These are phyloP conservation scores for Kazachstania taianensis DNA, from an alignment of 805 yeast genomes.

Conservation along the genomic window DNA sequence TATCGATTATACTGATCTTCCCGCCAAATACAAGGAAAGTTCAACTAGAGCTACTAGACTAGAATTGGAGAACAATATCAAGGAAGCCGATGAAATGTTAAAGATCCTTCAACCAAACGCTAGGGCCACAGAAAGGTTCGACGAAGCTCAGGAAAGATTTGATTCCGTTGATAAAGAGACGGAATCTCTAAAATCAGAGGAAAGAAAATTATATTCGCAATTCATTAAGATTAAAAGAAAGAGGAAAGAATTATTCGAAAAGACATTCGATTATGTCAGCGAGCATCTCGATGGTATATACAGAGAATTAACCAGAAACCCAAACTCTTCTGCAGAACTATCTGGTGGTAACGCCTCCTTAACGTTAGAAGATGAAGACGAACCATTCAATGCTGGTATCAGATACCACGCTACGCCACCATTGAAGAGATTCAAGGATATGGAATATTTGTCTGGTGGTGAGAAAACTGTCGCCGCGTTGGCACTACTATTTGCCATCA, in stretches of 20 bases:
- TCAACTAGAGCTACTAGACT: conserved; percentile 21
- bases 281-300: conserved; percentile 64
- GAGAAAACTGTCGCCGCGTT: conserved; percentile 95
- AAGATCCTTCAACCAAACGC: conserved; percentile 60
- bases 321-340: conserved; percentile 47
- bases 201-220: conserved; percentile 41
- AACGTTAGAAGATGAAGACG: conserved; percentile 79
- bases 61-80: conserved; percentile 33
- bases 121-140: conserved; percentile 67
- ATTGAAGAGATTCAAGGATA: conserved; percentile 81
- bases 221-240: conserved; percentile 50
- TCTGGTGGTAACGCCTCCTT: conserved; percentile 91
- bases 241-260: conserved; percentile 55
- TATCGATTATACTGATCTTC: conserved; percentile 43
- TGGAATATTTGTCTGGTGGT: conserved; percentile 91
- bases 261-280: conserved; percentile 70
- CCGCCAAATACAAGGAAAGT: conserved; percentile 34
- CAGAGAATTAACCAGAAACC: conserved; percentile 66
- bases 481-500: conserved; percentile 84
- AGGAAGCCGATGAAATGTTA: conserved; percentile 28
- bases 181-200: conserved; percentile 48
- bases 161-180: conserved; percentile 57
- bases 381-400: conserved; percentile 75
- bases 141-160: conserved; percentile 53
- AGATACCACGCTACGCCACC: conserved; percentile 96